Evolutionary conservation across 1,139 yeast species (phyloP), one percentile per base, ranked within the genome.

Genomic region (Yamadazyma jaroonii): DNA sequence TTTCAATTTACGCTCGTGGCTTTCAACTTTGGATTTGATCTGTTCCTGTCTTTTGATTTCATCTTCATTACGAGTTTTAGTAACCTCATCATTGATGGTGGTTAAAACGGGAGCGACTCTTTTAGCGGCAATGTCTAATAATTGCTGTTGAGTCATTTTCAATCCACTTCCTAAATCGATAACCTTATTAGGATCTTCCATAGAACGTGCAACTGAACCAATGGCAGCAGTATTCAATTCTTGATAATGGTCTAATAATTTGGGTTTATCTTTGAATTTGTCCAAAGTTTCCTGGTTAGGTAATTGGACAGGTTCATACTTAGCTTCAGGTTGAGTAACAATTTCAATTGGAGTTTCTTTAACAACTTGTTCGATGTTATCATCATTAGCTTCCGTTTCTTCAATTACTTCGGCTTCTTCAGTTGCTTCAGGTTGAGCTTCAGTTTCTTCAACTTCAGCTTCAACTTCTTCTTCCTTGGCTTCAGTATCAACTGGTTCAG

Each of bases 21-120:
- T 54, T 31, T 59, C 58, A 31, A 64, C 66, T 45, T 70, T 71
- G 33, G 52, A 46, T 25, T 59, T 64, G 36, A 72, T 61, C 25
- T 58, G 64, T 34, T 67, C 66, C 46, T 70, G 66, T 45, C 67
- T 64, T 42, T 64, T 67, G 45, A 66, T 69, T 45, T 67, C 72
- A 52, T 72, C 77, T 47, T 70, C 77, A 43, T 67, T 53, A 47
- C 73, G 60, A 29, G 75, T 68, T 47, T 70, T 69, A 37, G 62
- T 58, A 36, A 76, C 82, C 45, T 74, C 73, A 13, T 69, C 73
- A 48, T 75, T 74, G 51, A 77, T 75, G 45, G 59, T 65, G 31
- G 71, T 62, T 50, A 77, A 62, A 24, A 77, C 74, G 3, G 83
- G 83, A 20, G 78, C 77, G 29, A 77, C 79, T 49, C 82, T 67